Percentiles rank a stretch among this genome's conserved stretches.
Evolutionary conservation across 1,139 yeast genomes (phyloP).

Genomic region (Arxiozyma telluris): DNA sequence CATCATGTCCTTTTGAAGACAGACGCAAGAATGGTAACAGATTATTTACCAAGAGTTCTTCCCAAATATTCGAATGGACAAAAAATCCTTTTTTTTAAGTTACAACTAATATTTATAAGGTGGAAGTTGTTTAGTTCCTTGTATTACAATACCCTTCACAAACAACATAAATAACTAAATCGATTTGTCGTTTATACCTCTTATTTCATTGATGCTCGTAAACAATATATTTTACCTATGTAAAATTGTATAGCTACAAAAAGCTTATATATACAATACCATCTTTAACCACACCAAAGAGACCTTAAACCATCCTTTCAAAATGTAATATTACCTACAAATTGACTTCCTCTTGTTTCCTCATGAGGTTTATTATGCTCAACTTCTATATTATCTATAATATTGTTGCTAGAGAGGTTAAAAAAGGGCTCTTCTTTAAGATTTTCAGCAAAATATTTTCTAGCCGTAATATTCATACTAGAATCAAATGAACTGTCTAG

Average conservation of each 20-base stretch:
- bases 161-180: too few relatives aligned
- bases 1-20: neutral
- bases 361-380: neutral
- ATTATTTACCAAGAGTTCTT: too few relatives aligned
- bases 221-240: neutral
- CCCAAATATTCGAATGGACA: too few relatives aligned
- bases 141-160: too few relatives aligned
- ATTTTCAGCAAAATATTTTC: slow-evolving; percentile 3
- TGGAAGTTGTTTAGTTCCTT: too few relatives aligned
- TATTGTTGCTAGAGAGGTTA: neutral
- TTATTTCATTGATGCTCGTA: neutral
- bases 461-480: slow-evolving; percentile 5
- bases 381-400: neutral
- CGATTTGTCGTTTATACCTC: neutral
- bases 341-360: neutral
- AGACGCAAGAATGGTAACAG: too few relatives aligned
- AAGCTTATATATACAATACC: neutral
- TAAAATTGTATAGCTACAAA: neutral
- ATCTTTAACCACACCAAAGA: neutral
- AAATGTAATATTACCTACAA: slow-evolving; percentile 9
- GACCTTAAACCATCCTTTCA: neutral
- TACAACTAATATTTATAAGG: too few relatives aligned
- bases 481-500: slow-evolving; percentile 2
- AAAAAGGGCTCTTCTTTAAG: neutral
- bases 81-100: too few relatives aligned